phyloP scores from a whole-genome alignment of 441 rosid genomes.

The Mallotus japonicus region DNA sequence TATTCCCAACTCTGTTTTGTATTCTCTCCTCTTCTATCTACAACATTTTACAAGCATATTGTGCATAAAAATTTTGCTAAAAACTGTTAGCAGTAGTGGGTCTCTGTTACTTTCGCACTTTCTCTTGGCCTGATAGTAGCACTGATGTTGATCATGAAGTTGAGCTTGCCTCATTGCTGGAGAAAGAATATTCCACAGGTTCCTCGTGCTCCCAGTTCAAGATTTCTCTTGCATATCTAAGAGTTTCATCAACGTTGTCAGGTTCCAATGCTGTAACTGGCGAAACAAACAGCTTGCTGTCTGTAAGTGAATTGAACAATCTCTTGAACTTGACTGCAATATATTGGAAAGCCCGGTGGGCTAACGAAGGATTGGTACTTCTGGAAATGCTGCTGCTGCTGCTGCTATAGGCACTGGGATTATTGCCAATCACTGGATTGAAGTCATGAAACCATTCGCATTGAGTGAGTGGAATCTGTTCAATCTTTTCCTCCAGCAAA shows the following conservation, averaged over 20 bases:
- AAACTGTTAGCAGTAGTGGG: background rate
- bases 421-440: conserved; percentile 64
- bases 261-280: conserved; percentile 70
- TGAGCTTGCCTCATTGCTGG: conserved; percentile 57
- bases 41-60: background rate
- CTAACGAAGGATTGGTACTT: conserved; percentile 58
- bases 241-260: conserved; percentile 54
- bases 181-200: conserved; percentile 43
- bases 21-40: background rate
- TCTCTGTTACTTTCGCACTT: too few species aligned
- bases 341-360: conserved; percentile 77
- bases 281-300: conserved; percentile 64
- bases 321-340: conserved; percentile 83
- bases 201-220: conserved; percentile 81
- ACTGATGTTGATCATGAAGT: conserved; percentile 31
- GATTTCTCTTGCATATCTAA: conserved; percentile 83
- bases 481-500: conserved; percentile 75
- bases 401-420: conserved; percentile 32
- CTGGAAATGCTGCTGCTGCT: conserved; percentile 42
- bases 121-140: too few species aligned
- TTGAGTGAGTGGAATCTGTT: conserved; percentile 47
- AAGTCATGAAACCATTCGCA: conserved; percentile 94
- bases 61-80: background rate
- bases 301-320: conserved; percentile 64
- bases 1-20: too few species aligned